These are phyloP conservation scores for Dendrocalamus latiflorus DNA, from an alignment of 202 grass and related monocot species.

Conservation along the genomic window DNA sequence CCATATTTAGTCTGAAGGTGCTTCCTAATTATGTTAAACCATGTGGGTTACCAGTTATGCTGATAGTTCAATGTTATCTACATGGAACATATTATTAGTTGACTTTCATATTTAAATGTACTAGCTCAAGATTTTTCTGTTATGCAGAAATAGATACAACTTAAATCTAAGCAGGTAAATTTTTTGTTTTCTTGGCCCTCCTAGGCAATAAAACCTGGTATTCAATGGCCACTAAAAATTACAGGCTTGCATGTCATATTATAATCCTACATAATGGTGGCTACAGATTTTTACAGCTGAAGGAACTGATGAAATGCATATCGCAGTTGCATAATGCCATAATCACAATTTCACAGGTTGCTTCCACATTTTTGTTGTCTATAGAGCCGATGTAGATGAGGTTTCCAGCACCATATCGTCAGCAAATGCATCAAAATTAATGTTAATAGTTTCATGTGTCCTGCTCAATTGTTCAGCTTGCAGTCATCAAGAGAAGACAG, in stretches of 20 bases:
- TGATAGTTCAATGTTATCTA: background rate
- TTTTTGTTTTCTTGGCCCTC: background rate
- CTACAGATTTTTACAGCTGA: background rate
- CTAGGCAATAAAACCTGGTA: background rate
- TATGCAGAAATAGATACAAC: background rate
- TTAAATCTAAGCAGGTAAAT: background rate
- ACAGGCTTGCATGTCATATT: background rate
- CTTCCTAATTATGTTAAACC: background rate
- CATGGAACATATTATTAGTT: background rate
- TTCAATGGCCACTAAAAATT: background rate
- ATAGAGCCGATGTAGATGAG: background rate
- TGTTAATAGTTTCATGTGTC: background rate
- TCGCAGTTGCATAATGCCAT: background rate
- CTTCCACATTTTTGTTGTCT: background rate
- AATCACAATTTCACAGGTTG: background rate
- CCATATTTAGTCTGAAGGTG: background rate
- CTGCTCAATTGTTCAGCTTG: background rate
- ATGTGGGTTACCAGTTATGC: background rate
- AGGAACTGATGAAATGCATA: background rate
- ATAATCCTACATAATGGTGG: slow-evolving; percentile 2
- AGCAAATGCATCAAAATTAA: background rate
- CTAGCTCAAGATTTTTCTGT: background rate
- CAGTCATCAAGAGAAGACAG: background rate
- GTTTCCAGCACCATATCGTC: background rate
- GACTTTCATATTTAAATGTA: background rate